Evolutionary conservation across 805 yeast genomes (phyloP).

Genomic region (Candida bentonensis): DNA sequence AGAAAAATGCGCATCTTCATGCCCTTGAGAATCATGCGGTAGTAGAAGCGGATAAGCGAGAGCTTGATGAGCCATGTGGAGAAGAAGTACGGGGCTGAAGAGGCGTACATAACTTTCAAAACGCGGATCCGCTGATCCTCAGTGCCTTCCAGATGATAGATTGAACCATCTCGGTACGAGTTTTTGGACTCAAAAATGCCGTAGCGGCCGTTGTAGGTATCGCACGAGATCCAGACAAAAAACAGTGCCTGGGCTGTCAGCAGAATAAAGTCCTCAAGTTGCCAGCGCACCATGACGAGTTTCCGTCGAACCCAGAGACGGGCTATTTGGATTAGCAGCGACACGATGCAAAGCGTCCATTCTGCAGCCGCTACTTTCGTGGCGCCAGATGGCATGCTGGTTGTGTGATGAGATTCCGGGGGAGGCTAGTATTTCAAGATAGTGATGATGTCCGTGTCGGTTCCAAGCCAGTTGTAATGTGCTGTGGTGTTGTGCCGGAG

Average conservation of each 20-base stretch:
- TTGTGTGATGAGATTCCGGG: too few species aligned
- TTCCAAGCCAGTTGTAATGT: too few species aligned
- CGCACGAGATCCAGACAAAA: conserved; percentile 14
- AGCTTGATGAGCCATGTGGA: conserved; percentile 15
- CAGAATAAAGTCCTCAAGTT: conserved; percentile 13
- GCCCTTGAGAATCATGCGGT: conserved; percentile 13
- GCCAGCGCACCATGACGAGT: conserved; percentile 12
- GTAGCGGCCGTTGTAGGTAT: conserved; percentile 11
- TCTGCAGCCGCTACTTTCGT: conserved; percentile 5
- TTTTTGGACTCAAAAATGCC: conserved; percentile 6
- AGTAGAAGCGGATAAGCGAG: conserved; percentile 15
- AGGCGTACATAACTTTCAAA: conserved; percentile 15
- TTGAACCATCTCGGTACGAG: conserved; percentile 5
- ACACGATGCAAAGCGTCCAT: conserved; percentile 12
- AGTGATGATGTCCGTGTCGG: too few species aligned
- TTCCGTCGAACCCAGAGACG: conserved; percentile 11
- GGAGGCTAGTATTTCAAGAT: too few species aligned
- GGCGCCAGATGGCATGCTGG: neutral
- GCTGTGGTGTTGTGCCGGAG: too few species aligned
- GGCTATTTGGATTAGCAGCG: conserved; percentile 8
- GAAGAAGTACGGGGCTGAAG: conserved; percentile 15
- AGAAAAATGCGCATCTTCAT: conserved; percentile 11
- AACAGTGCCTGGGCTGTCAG: conserved; percentile 12
- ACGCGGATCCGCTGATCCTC: conserved; percentile 5
- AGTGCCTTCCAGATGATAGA: conserved; percentile 7